Conservation (phyloP, 2,329 filamentous ascomycete genomes). For the Aureobasidium sp. region DNA sequence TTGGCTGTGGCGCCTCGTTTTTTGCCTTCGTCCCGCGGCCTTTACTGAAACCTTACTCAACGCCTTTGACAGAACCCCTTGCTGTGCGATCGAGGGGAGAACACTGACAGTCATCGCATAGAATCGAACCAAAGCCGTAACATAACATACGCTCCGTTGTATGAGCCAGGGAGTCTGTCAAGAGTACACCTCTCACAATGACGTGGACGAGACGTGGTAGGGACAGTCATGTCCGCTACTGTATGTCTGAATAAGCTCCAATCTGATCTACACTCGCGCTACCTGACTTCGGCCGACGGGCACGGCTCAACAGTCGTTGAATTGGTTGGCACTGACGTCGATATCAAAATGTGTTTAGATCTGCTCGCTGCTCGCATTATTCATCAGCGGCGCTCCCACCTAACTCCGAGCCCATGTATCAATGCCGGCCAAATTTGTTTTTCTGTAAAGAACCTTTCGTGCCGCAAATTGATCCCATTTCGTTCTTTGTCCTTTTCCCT, state of each 20-base stretch:
- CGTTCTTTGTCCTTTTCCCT: background rate
- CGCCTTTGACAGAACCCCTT: background rate
- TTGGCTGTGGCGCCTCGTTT: constrained; percentile 1
- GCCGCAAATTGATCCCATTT: background rate
- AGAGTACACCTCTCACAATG: no score
- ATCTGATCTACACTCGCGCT: constrained; percentile 7
- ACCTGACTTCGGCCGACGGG: constrained; percentile 3
- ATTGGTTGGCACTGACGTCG: constrained; percentile 14
- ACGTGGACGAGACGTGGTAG: no score
- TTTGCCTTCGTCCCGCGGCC: background rate
- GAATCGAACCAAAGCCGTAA: no score
- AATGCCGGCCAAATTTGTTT: constrained; percentile 8
- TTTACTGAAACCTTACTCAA: background rate
- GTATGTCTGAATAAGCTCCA: constrained; percentile 15
- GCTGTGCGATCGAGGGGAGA: background rate
- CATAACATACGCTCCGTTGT: no score
- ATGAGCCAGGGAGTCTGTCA: no score
- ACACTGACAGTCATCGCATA: background rate
- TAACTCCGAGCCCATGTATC: constrained; percentile 9
- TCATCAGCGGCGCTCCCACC: constrained; percentile 12
- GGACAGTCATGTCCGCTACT: background rate
- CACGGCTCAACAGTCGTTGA: constrained; percentile 12
- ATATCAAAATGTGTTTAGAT: constrained; percentile 15
- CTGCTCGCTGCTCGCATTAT: constrained; percentile 6
- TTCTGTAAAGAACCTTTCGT: background rate